These are phyloP conservation scores for Rhizopogon vesiculosus DNA, from an alignment of 768 basidiomycete genomes.

Conservation along the genomic window DNA sequence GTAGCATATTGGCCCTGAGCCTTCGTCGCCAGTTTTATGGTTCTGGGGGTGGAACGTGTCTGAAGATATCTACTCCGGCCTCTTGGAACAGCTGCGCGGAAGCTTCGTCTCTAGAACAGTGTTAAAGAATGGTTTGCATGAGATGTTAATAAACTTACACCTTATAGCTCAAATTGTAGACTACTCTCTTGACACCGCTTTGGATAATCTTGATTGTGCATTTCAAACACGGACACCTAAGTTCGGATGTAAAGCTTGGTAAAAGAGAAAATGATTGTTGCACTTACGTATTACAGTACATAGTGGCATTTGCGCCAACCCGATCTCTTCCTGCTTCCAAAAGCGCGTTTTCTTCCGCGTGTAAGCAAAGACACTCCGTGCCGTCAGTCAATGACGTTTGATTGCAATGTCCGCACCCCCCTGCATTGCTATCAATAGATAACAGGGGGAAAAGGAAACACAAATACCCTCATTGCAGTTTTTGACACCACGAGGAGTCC, in stretches of 20 bases:
- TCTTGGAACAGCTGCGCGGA: constrained; percentile 74
- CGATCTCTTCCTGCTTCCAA: constrained; percentile 92
- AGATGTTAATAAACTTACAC: constrained; percentile 53
- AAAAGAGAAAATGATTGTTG: not conserved
- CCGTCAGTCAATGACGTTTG: constrained; percentile 40
- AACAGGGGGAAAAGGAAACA: constrained; percentile 3
- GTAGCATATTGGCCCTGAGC: not conserved
- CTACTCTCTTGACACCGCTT: constrained; percentile 84
- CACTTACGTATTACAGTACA: constrained; percentile 97
- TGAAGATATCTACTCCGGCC: constrained; percentile 78
- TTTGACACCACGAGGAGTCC: constrained; percentile 82
- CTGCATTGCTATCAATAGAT: constrained; percentile 62
- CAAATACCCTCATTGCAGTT: constrained; percentile 63
- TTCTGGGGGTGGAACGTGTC: constrained; percentile 48
- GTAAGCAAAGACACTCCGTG: constrained; percentile 87
- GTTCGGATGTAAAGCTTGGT: constrained; percentile 1
- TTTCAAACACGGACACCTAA: constrained; percentile 93
- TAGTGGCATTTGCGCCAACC: constrained; percentile 72
- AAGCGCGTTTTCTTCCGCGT: constrained; percentile 97
- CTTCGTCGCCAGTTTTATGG: constrained; percentile 6
- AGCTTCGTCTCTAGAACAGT: constrained; percentile 64
- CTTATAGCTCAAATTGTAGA: constrained; percentile 94
- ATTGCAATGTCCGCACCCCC: constrained; percentile 84
- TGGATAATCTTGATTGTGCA: constrained; percentile 99
- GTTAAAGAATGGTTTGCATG: not conserved